Evolutionary conservation across 345 rosid species (phyloP).

Genomic region (Raphanus sativus): DNA sequence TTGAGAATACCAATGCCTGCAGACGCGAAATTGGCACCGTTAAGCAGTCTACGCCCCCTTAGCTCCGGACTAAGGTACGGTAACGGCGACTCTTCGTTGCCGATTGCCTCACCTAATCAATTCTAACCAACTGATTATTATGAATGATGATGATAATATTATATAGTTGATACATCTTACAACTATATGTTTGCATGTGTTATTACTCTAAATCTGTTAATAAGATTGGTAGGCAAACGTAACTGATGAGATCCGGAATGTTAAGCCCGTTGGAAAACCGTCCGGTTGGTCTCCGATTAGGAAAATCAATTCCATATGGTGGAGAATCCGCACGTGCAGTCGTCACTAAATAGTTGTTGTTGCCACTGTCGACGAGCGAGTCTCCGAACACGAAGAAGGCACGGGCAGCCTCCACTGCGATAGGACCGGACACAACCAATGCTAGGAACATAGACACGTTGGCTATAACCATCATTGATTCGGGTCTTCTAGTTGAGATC

Average conservation of each 20-base stretch:
- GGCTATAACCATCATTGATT: slow-evolving; percentile 1
- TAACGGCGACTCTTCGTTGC: slow-evolving; percentile 56
- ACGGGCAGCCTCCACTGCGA: slow-evolving; percentile 39
- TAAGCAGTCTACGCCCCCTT: slow-evolving; percentile 55
- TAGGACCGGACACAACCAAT: slow-evolving; percentile 19
- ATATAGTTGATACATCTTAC: no score
- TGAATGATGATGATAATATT: background rate
- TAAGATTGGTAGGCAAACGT: slow-evolving; percentile 12
- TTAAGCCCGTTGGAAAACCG: slow-evolving; percentile 86
- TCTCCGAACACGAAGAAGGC: slow-evolving; percentile 71
- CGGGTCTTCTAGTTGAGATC: background rate
- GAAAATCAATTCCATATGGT: slow-evolving; percentile 78
- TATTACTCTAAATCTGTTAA: background rate
- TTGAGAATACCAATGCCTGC: slow-evolving; percentile 92
- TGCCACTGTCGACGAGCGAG: slow-evolving; percentile 85
- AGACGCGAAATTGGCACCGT: slow-evolving; percentile 92
- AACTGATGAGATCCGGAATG: slow-evolving; percentile 82
- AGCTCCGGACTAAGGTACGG: slow-evolving; percentile 78
- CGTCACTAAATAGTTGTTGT: slow-evolving; percentile 72
- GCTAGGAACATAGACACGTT: slow-evolving; percentile 15
- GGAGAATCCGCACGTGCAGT: slow-evolving; percentile 76
- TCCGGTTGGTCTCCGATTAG: slow-evolving; percentile 63
- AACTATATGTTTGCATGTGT: background rate
- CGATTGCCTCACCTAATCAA: slow-evolving; percentile 61
- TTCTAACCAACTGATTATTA: background rate